Conservation (phyloP, 805 yeast species). For the Candida alai region DNA sequence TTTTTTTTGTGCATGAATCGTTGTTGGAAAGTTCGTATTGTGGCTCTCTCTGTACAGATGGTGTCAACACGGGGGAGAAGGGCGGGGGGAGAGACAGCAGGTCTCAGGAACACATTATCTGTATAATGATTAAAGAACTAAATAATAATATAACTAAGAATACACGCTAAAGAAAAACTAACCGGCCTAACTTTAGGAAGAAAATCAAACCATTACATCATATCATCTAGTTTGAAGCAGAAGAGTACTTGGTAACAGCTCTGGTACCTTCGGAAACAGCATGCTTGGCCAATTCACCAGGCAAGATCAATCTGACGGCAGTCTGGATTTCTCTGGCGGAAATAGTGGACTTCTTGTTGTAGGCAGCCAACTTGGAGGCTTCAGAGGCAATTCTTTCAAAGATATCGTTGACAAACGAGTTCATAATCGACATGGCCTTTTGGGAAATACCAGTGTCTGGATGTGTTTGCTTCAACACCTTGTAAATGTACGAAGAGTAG, state of each 20-base stretch:
- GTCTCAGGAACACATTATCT: slow-evolving; percentile 3
- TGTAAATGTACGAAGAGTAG: slow-evolving; percentile 96
- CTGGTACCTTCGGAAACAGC: slow-evolving; percentile 98
- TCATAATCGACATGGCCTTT: slow-evolving; percentile 97
- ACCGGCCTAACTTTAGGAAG: not conserved
- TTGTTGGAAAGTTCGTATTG: too few species aligned
- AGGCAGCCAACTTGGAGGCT: slow-evolving; percentile 97
- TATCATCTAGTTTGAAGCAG: slow-evolving; percentile 41
- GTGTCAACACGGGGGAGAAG: too few species aligned
- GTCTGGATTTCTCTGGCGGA: slow-evolving; percentile 98
- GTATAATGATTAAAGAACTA: slow-evolving; percentile 3
- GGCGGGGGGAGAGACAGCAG: too few species aligned
- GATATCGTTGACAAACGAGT: slow-evolving; percentile 96
- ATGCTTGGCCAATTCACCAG: slow-evolving; percentile 98
- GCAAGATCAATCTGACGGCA: slow-evolving; percentile 95
- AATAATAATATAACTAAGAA: slow-evolving; percentile 3
- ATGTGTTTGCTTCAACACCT: slow-evolving; percentile 97
- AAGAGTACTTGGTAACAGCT: slow-evolving; percentile 95
- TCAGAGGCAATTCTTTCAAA: slow-evolving; percentile 97
- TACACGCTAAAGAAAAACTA: slow-evolving; percentile 3
- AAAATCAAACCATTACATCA: not conserved
- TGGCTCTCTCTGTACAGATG: too few species aligned
- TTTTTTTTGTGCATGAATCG: too few species aligned
- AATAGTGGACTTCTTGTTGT: slow-evolving; percentile 97
- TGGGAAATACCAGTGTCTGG: slow-evolving; percentile 99